A percentile compares a stretch with the other conserved stretches of the same genome.
Evolutionary conservation across 805 yeast genomes (phyloP).

Genomic region (Yamadazyma philogaea): DNA sequence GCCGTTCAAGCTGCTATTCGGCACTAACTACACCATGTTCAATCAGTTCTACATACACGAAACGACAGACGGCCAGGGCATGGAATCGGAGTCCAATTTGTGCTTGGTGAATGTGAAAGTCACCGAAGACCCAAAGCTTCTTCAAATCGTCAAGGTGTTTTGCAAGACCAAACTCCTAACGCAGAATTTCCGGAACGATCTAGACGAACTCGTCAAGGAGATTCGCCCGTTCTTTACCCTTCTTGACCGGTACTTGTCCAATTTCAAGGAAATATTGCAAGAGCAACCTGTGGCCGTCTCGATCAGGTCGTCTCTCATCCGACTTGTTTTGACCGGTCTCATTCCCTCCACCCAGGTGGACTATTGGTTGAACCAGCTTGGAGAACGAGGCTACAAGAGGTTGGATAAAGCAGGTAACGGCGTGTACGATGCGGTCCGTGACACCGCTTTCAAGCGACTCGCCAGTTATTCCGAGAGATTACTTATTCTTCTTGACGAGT

Average conservation of each 20-base stretch:
- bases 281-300: background rate
- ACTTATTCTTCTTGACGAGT: slow-evolving; percentile 42
- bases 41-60: slow-evolving; percentile 11
- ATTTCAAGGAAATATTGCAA: slow-evolving; percentile 26
- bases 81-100: background rate
- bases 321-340: slow-evolving; percentile 41
- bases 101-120: slow-evolving; percentile 5
- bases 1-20: background rate
- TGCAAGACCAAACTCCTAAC: slow-evolving; percentile 11
- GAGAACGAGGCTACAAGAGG: slow-evolving; percentile 60
- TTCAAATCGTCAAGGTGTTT: slow-evolving; percentile 5
- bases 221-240: slow-evolving; percentile 23
- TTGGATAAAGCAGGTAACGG: slow-evolving; percentile 51
- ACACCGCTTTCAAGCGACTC: slow-evolving; percentile 45
- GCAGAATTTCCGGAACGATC: slow-evolving; percentile 16
- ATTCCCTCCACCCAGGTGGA: slow-evolving; percentile 48
- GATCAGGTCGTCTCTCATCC: background rate
- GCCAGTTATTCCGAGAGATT: slow-evolving; percentile 57
- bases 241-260: slow-evolving; percentile 32
- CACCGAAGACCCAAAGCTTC: slow-evolving; percentile 1
- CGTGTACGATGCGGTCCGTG: slow-evolving; percentile 49
- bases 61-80: background rate
- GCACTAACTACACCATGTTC: slow-evolving; percentile 8
- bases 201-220: slow-evolving; percentile 19
- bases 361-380: slow-evolving; percentile 63